Base-by-base conservation (phyloP, 805 yeast species). In the Zygotorulaspora danielsina region DNA sequence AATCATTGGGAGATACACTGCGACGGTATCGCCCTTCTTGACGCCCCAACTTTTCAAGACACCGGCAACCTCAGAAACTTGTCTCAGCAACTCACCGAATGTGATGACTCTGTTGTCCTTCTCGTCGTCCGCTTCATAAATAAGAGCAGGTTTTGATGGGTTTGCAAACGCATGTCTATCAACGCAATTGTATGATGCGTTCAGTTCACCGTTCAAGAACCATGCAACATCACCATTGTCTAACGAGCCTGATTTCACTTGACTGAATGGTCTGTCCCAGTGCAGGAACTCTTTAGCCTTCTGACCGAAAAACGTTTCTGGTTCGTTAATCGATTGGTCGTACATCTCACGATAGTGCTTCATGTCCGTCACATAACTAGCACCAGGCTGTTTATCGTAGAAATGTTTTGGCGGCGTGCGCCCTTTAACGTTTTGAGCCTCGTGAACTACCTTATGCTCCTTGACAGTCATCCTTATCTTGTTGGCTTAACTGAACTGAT, bases 1-100 rank as follows among this genome's bases (percentile, higher is more conserved):
- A 46, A 89, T 89, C 98, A 93, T 90, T 59, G 98, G 98, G 62
- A 90, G 70, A 67, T 90, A 90, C 43, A 90, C 84, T 35, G 97
- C 97, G 42, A 90, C 97, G 19, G 95, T 84, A 61, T 90, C 98
- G 59, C 98, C 98, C 66, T 86, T 85, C 53, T 73, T 70, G 52
- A 90, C 90, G 41, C 98, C 98, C 76, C 88, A 79, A 42, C 80
- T 73, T 48, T 75, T 70, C 61, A 93, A 75, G 30, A 86, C 82
- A 53, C 84, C 89, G 9, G 97, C 96, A 53, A 88, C 79, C 59
- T 83, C 80, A 50, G 84, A 81, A 32, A 90, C 96, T 51, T 86
- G 81, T 57, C 79, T 76, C 57, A 90, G 74, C 53, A 90, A 75
- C 68, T 90, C 93, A 44, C 86, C 88, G 64, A 82, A 90, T 26